Conservation (phyloP, 192 early-diverging fungal species). For the Podila epigama region DNA sequence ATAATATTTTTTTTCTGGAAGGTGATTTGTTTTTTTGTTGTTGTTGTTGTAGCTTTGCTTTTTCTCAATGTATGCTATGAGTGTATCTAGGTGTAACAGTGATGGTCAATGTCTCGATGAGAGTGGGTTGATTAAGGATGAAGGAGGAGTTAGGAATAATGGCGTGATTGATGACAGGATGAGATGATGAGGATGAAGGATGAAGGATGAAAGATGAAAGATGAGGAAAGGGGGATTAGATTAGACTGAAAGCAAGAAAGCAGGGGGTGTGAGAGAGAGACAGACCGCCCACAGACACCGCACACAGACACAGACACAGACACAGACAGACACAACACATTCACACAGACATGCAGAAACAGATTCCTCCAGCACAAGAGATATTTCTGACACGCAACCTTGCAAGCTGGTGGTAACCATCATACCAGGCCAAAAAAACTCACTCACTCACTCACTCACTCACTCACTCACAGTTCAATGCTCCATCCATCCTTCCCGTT, state of each 20-base stretch:
- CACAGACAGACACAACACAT: background rate
- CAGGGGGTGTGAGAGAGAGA: background rate
- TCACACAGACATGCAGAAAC: background rate
- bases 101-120: too few species aligned
- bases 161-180: too few species aligned
- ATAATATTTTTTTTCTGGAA: background rate
- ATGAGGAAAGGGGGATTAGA: background rate
- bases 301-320: background rate
- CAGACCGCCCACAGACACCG: background rate
- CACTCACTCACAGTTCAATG: too few species aligned
- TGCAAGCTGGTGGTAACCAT: too few species aligned
- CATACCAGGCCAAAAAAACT: too few species aligned
- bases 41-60: background rate
- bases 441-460: too few species aligned
- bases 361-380: too few species aligned
- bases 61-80: too few species aligned
- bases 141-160: too few species aligned
- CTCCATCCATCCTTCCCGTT: too few species aligned
- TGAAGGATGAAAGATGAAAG: background rate
- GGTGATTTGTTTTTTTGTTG: background rate
- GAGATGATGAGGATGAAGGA: background rate
- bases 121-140: conserved; percentile 6
- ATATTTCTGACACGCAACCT: too few species aligned
- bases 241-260: conserved; percentile 2
- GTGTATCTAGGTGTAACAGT: background rate